phyloP scores from a whole-genome alignment of 495 filamentous ascomycete species.

The Hypoxylon rickii region DNA sequence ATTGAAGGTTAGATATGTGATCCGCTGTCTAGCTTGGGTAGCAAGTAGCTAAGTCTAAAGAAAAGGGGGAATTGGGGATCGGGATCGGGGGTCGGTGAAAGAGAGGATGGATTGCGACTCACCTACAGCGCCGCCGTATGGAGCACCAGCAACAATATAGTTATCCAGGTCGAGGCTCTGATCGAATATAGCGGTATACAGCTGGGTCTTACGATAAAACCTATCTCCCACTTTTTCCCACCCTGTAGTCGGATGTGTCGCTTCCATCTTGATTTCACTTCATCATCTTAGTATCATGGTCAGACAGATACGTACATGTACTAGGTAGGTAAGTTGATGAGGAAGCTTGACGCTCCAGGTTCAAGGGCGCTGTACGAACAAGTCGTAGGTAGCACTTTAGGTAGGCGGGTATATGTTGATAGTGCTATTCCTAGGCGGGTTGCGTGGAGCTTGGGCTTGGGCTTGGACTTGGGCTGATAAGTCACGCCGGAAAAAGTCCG shows the following conservation, averaged over 20 bases:
- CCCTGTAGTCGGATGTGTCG: constrained; percentile 74
- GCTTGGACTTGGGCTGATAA: no score
- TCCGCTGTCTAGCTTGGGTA: no score
- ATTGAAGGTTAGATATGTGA: constrained; percentile 22
- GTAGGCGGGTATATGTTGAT: background rate
- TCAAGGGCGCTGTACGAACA: background rate
- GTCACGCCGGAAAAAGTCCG: constrained; percentile 24
- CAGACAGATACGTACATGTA: background rate
- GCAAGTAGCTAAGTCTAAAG: no score
- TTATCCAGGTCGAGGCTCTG: constrained; percentile 92
- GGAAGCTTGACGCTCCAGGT: no score
- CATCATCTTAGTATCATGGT: constrained; percentile 36
- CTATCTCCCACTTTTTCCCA: constrained; percentile 91
- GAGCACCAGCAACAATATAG: constrained; percentile 88
- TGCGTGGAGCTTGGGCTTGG: background rate
- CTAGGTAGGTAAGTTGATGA: no score
- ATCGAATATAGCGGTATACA: constrained; percentile 91
- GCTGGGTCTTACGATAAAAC: constrained; percentile 91
- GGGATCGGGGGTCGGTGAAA: no score
- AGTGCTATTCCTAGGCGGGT: background rate
- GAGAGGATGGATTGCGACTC: constrained; percentile 38
- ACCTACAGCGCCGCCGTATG: constrained; percentile 95
- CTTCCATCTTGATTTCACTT: constrained; percentile 51
- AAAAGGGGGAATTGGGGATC: no score
- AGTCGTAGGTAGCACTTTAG: no score